Conservation (phyloP, 1,284 basidiomycete species). For the Coniferiporia weirii region DNA sequence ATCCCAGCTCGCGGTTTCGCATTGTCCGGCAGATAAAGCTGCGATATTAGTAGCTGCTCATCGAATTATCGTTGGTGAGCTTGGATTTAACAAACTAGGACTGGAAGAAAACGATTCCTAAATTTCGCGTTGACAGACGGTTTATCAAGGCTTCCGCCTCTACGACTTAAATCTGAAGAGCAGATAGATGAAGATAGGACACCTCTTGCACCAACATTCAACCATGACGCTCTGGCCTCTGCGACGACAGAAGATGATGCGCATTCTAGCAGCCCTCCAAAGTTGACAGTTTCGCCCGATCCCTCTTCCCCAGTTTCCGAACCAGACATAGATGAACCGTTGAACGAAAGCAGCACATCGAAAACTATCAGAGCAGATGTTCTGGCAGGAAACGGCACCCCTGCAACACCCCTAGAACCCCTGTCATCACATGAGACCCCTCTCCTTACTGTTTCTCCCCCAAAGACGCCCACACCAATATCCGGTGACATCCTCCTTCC, state of each 20-base stretch:
- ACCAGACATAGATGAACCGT: neutral
- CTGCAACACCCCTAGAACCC: slow-evolving; percentile 3
- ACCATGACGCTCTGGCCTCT: slow-evolving; percentile 19
- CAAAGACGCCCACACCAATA: slow-evolving; percentile 40
- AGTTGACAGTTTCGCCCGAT: slow-evolving; percentile 19
- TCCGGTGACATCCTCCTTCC: slow-evolving; percentile 82
- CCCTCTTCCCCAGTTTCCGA: neutral
- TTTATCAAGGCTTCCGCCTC: slow-evolving; percentile 58
- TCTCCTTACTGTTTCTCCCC: slow-evolving; percentile 27
- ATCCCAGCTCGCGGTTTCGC: slow-evolving; percentile 54
- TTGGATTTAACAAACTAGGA: neutral
- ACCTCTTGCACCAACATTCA: slow-evolving; percentile 28
- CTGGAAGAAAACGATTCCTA: neutral
- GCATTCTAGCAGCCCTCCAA: slow-evolving; percentile 17
- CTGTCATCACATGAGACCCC: slow-evolving; percentile 16
- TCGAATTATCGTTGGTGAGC: slow-evolving; percentile 72
- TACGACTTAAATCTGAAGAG: slow-evolving; percentile 58
- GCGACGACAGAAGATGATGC: slow-evolving; percentile 20
- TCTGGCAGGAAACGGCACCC: neutral
- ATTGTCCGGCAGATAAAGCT: slow-evolving; percentile 75
- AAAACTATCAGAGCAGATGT: slow-evolving; percentile 10
- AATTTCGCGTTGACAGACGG: slow-evolving; percentile 44
- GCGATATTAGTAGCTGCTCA: slow-evolving; percentile 78
- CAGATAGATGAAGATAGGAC: slow-evolving; percentile 36
- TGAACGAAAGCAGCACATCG: slow-evolving; percentile 1